phyloP scores from a whole-genome alignment of 768 basidiomycete species.

The Tulasnella sp. region DNA sequence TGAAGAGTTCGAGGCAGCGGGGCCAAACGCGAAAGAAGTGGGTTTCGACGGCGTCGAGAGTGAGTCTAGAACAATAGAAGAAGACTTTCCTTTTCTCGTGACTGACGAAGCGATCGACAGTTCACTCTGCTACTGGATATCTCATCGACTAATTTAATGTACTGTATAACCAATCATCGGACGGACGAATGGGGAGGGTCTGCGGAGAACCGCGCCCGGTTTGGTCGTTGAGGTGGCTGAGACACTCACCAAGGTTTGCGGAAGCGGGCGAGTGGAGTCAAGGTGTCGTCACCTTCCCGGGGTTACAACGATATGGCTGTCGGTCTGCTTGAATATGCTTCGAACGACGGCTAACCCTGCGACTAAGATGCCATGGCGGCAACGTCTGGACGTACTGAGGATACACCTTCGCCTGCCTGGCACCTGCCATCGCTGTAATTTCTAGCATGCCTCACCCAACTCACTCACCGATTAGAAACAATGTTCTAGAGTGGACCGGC shows the following conservation, averaged over 20 bases:
- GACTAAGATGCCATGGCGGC: conserved; percentile 39
- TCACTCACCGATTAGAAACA: no score
- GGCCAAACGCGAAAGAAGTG: conserved; percentile 48
- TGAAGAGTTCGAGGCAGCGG: conserved; percentile 45
- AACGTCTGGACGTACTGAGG: no score
- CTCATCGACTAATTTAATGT: conserved; percentile 43
- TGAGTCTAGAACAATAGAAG: conserved; percentile 26
- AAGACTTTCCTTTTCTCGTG: background rate
- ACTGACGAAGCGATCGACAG: background rate
- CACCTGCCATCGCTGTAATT: no score
- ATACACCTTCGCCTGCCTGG: no score
- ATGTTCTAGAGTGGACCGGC: no score
- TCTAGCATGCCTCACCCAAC: no score
- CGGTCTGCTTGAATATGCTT: background rate
- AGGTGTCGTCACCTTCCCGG: conserved; percentile 45
- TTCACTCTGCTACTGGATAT: conserved; percentile 40
- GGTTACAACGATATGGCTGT: conserved; percentile 50
- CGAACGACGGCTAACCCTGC: conserved; percentile 26
- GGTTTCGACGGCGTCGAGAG: conserved; percentile 57
- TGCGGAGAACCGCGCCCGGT: conserved; percentile 44
- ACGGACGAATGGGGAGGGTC: conserved; percentile 48
- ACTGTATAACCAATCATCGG: conserved; percentile 40
- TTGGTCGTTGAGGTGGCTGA: conserved; percentile 42
- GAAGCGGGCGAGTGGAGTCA: conserved; percentile 46
- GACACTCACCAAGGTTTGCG: conserved; percentile 43